Evolutionary conservation across 2,329 filamentous ascomycete species (phyloP).

Genomic region (Colletotrichum shisoi): DNA sequence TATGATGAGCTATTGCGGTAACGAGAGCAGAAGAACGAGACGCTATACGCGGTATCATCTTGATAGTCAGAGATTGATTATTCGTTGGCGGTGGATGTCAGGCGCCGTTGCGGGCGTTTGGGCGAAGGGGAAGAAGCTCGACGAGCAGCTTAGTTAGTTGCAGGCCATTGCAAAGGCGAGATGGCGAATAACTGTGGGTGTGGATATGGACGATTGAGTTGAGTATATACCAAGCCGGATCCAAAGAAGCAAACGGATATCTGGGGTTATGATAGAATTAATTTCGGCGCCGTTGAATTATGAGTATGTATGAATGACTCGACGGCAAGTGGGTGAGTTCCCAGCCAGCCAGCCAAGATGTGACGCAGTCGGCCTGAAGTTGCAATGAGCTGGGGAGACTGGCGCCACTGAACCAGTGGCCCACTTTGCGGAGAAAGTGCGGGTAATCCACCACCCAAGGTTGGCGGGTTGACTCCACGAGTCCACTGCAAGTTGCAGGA

Average conservation of each 20-base stretch:
- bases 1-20: slow-evolving; percentile 28
- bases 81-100: slow-evolving; percentile 4
- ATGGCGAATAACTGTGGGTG: not conserved
- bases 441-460: slow-evolving; percentile 15
- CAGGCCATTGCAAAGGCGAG: slow-evolving; percentile 24
- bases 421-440: slow-evolving; percentile 38
- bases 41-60: slow-evolving; percentile 40
- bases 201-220: not conserved
- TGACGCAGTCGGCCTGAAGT: slow-evolving; percentile 31
- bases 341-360: slow-evolving; percentile 17
- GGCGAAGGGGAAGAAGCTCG: slow-evolving; percentile 7
- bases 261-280: slow-evolving; percentile 7
- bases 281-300: slow-evolving; percentile 20
- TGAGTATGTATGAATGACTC: slow-evolving; percentile 10
- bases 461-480: slow-evolving; percentile 18
- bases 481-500: not conserved
- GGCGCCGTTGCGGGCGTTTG: slow-evolving; percentile 13
- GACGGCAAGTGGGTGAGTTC: slow-evolving; percentile 23
- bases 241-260: not conserved
- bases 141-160: slow-evolving; percentile 26
- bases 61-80: slow-evolving; percentile 15
- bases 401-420: slow-evolving; percentile 12
- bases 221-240: not conserved
- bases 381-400: not conserved
- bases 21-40: slow-evolving; percentile 22